Percentiles rank a stretch among this genome's conserved stretches.
phyloP scores from a whole-genome alignment of 306 rosid species.

The Comarum palustre region DNA sequence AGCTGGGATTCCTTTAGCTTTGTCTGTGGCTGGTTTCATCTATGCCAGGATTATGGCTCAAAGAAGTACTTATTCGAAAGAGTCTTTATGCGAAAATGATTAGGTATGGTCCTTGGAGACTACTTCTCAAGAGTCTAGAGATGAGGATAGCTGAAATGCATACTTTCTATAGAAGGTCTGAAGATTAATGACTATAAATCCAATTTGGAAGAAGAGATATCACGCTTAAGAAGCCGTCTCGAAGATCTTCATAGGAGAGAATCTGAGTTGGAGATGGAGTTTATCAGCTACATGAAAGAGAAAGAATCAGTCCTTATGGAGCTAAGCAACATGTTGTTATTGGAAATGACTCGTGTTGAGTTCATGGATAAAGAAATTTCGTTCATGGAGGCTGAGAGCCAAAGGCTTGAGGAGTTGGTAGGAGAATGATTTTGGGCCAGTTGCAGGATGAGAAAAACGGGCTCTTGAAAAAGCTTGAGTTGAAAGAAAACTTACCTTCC shows the following conservation, averaged over 20 bases:
- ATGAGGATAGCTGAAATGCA: conserved; percentile 28
- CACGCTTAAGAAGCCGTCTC: conserved; percentile 34
- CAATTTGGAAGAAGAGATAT: conserved; percentile 38
- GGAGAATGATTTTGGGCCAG: conserved; percentile 30
- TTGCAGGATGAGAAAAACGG: conserved; percentile 48
- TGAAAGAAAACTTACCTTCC: conserved; percentile 34
- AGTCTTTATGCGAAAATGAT: conserved; percentile 16
- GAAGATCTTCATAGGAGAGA: conserved; percentile 52
- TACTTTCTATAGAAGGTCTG: conserved; percentile 12
- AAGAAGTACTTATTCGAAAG: conserved; percentile 25
- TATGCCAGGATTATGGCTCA: conserved; percentile 52
- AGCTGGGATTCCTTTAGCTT: conserved; percentile 66
- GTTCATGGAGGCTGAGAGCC: conserved; percentile 39
- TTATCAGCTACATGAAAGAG: conserved; percentile 55
- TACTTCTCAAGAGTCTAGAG: conserved; percentile 16
- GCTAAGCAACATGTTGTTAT: conserved; percentile 37
- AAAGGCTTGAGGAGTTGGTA: conserved; percentile 38
- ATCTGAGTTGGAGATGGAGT: conserved; percentile 43
- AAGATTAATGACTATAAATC: conserved; percentile 12
- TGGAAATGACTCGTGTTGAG: conserved; percentile 44
- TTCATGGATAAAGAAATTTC: conserved; percentile 56
- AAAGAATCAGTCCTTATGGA: conserved; percentile 44
- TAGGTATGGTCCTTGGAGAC: conserved; percentile 14
- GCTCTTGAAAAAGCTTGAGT: conserved; percentile 41
- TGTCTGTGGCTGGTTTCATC: conserved; percentile 57